Evolutionary conservation across 1,284 basidiomycete species (phyloP).

Genomic region (Fistulinella cinereoalba): DNA sequence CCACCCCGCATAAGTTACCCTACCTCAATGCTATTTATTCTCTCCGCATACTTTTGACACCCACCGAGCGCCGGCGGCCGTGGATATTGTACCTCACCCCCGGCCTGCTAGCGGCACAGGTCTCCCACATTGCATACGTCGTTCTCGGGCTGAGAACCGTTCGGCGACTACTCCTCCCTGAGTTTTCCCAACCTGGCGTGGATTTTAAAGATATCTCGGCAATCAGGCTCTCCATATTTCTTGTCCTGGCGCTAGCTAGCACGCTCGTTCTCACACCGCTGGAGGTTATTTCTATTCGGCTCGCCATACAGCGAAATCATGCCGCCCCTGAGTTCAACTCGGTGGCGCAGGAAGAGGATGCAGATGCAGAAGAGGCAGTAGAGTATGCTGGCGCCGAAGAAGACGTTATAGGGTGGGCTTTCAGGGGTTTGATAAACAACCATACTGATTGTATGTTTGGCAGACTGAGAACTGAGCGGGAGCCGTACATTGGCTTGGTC

Average conservation of each 20-base stretch:
- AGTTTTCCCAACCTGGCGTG: constrained; percentile 33
- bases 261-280: constrained; percentile 72
- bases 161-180: constrained; percentile 66
- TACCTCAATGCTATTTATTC: constrained; percentile 61
- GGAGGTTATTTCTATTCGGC: constrained; percentile 78
- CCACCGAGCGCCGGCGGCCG: constrained; percentile 76
- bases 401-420: constrained; percentile 79
- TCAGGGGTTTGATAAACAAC: too few relatives aligned
- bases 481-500: constrained; percentile 79
- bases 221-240: constrained; percentile 56
- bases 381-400: constrained; percentile 75
- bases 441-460: constrained; percentile 1
- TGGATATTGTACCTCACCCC: constrained; percentile 84
- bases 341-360: constrained; percentile 67
- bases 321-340: constrained; percentile 69
- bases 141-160: constrained; percentile 66
- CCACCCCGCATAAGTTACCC: constrained; percentile 80
- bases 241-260: constrained; percentile 58
- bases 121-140: constrained; percentile 64
- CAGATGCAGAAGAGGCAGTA: constrained; percentile 59
- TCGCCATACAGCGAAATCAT: constrained; percentile 84
- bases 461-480: constrained; percentile 76
- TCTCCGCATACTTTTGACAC: constrained; percentile 73
- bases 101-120: constrained; percentile 70
- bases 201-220: constrained; percentile 39